These are phyloP conservation scores for Barnettozyma californica DNA, from an alignment of 805 yeast genomes.

Conservation along the genomic window DNA sequence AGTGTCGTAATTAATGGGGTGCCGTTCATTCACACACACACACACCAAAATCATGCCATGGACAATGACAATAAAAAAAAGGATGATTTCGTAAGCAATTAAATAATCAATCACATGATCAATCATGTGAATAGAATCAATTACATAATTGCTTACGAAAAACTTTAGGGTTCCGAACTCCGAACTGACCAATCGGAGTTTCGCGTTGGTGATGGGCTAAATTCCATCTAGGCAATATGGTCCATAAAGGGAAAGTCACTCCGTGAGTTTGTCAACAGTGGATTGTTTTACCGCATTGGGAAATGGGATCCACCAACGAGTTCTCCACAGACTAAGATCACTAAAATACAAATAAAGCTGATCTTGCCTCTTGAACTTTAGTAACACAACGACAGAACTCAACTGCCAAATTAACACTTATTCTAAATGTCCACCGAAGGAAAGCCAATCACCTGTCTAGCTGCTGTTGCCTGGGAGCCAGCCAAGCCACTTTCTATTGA, in stretches of 20 bases:
- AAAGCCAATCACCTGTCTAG: slow-evolving; percentile 72
- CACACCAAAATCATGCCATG: no score
- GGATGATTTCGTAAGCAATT: no score
- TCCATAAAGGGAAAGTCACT: not conserved
- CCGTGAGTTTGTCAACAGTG: not conserved
- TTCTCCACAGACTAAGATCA: not conserved
- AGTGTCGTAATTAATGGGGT: no score
- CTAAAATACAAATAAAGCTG: not conserved
- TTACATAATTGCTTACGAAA: not conserved
- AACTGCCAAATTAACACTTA: not conserved
- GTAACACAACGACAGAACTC: not conserved
- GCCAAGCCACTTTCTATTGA: slow-evolving; percentile 78
- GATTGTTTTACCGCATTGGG: not conserved
- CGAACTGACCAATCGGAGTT: slow-evolving; percentile 6
- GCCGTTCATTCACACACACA: not conserved
- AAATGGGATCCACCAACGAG: not conserved
- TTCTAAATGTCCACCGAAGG: slow-evolving; percentile 13
- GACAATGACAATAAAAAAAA: no score
- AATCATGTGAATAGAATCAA: not conserved
- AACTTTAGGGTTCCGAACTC: not conserved
- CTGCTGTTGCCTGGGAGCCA: slow-evolving; percentile 98
- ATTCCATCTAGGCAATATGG: not conserved
- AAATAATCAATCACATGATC: not conserved
- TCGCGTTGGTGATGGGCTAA: not conserved
- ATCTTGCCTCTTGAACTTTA: not conserved